Base-by-base conservation (phyloP, 176 grass and related monocot species). In the Otatea glauca region DNA sequence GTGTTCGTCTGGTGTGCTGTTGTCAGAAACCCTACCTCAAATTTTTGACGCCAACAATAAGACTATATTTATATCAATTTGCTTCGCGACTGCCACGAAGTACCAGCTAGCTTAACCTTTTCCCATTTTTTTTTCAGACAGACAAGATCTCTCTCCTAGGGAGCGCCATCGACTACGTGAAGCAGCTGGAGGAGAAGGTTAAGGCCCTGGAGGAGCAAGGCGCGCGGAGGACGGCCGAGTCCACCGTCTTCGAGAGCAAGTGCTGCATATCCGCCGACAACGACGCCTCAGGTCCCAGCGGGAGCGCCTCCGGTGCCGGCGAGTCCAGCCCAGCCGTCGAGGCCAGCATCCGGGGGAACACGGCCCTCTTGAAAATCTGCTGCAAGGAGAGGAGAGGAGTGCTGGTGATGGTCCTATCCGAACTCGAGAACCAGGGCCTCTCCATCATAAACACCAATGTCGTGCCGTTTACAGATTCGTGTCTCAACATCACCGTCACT, bases 111-210 rank as follows among this genome's bases (percentile, higher is more conserved):
- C 2, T 49, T 21, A 41, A 51, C 1, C 12, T 29, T 0, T 38
- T 25, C 64, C 38, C 41, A 55, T 29, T 29, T 29, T 29, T 29
- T 29, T 39, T 56, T 38, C 58, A 94, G 92, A 89, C 82, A 24
- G 92, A 94, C 79, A 94, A 94, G 70, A 82, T 91, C 6, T 92
- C 92, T 7, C 23, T 94, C 68, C 85, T 94, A 16, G 90, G 90
- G 55, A 84, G 88, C 62, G 89, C 90, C 50, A 82, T 92, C 68
- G 61, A 78, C 15, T 83, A 94, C 24, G 83, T 92, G 29, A 94
- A 90, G 48, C 78, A 90, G 35, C 90, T 94, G 6, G 81, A 90
- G 73, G 88, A 70, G 60, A 92, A 67, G 61, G 87, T 94, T 69
- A 90, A 65, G 79, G 14, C 85, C 20, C 60, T 94, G 16, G 92